Conservation (phyloP, 2,329 filamentous ascomycete species). For the Beauveria sp. region DNA sequence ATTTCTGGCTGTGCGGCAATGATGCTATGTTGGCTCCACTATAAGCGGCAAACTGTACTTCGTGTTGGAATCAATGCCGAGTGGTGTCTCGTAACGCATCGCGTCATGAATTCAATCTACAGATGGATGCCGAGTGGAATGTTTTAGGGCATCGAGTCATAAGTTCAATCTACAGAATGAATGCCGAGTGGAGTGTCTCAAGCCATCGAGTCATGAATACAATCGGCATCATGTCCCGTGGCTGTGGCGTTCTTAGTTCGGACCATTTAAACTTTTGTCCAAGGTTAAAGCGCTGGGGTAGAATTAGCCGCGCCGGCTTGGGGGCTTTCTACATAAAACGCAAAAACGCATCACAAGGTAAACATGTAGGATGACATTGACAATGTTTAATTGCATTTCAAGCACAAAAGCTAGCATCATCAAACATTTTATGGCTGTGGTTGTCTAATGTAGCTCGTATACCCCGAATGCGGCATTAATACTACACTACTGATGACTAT, state of each 20-base stretch:
- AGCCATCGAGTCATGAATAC: neutral
- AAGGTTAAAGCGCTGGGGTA: neutral
- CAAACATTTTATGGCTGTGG: neutral
- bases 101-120: no score
- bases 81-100: no score
- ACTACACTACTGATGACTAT: no score
- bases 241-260: no score
- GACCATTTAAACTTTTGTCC: neutral
- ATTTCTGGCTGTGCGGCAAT: no score
- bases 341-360: neutral
- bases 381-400: neutral
- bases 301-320: neutral
- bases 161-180: neutral
- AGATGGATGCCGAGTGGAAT: neutral
- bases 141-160: no score
- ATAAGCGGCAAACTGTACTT: no score
- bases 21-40: no score
- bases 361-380: no score
- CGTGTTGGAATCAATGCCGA: no score
- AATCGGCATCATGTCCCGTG: no score
- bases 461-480: no score
- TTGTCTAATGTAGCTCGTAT: neutral
- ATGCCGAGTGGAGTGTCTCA: neutral
- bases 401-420: neutral
- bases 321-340: neutral